Evolutionary conservation across 2,329 filamentous ascomycete genomes (phyloP).

Genomic region (Calonectria pauciramosa): DNA sequence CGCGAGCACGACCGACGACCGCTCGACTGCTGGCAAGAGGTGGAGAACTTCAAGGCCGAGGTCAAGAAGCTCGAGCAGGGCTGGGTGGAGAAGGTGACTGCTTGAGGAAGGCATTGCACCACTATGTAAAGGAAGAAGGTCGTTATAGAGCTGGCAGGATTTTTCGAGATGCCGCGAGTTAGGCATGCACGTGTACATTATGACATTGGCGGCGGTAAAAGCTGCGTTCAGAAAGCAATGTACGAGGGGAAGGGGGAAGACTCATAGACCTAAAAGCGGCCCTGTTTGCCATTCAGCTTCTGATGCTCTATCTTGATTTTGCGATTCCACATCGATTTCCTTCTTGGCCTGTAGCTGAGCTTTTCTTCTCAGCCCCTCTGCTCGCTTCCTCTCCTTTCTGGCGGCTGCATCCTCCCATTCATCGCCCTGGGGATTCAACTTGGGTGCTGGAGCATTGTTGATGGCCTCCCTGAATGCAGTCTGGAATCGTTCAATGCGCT

Average conservation of each 20-base stretch:
- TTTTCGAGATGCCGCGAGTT: constrained; percentile 29
- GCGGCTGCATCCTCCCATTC: constrained; percentile 69
- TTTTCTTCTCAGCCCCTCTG: constrained; percentile 69
- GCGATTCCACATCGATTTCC: constrained; percentile 19
- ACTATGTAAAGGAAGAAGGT: neutral
- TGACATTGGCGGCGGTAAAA: constrained; percentile 48
- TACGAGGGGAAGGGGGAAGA: constrained; percentile 37
- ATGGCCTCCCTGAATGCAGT: constrained; percentile 59
- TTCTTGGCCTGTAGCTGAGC: constrained; percentile 54
- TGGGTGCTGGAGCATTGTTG: constrained; percentile 37
- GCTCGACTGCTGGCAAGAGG: constrained; percentile 94
- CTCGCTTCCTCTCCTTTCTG: constrained; percentile 68
- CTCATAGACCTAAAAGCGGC: constrained; percentile 39
- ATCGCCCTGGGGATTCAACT: constrained; percentile 51
- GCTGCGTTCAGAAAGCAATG: constrained; percentile 46
- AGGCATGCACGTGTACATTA: constrained; percentile 50
- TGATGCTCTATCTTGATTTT: constrained; percentile 26
- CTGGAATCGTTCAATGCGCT: constrained; percentile 76
- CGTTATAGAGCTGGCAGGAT: constrained; percentile 31
- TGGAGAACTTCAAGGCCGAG: constrained; percentile 90
- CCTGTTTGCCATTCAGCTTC: constrained; percentile 37
- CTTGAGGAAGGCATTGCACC: constrained; percentile 46
- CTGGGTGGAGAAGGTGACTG: constrained; percentile 88
- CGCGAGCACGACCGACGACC: constrained; percentile 87
- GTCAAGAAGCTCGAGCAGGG: constrained; percentile 87